Evolutionary conservation across 2,329 filamentous ascomycete species (phyloP).

Genomic region (Daldinia sp.): DNA sequence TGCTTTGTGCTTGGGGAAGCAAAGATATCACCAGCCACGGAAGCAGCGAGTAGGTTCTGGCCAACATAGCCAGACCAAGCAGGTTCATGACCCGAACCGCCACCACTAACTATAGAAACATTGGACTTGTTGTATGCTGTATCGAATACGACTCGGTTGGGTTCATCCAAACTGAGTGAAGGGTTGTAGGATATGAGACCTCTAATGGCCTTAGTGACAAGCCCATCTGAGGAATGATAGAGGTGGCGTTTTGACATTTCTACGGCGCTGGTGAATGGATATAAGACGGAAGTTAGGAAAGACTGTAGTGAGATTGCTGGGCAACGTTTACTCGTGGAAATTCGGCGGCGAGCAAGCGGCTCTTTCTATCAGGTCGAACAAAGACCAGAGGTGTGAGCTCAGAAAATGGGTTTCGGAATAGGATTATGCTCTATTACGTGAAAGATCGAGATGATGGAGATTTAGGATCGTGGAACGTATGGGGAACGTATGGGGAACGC

Average conservation of each 20-base stretch:
- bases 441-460: constrained; percentile 30
- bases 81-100: constrained; percentile 70
- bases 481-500: constrained; percentile 8
- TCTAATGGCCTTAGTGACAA: constrained; percentile 64
- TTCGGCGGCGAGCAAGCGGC: constrained; percentile 8
- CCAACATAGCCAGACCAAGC: constrained; percentile 75
- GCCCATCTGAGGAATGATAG: constrained; percentile 65
- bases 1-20: constrained; percentile 73
- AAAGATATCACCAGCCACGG: constrained; percentile 73
- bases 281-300: background rate
- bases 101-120: constrained; percentile 66
- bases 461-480: background rate
- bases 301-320: background rate
- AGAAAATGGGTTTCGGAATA: constrained; percentile 9
- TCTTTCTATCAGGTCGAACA: constrained; percentile 34
- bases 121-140: constrained; percentile 58
- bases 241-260: constrained; percentile 66
- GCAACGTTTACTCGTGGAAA: constrained; percentile 1
- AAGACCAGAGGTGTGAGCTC: constrained; percentile 16
- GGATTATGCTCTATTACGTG: constrained; percentile 32
- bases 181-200: constrained; percentile 68
- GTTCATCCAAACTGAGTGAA: constrained; percentile 61
- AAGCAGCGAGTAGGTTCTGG: constrained; percentile 69
- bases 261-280: constrained; percentile 6
- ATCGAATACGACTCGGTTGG: constrained; percentile 65